Evolutionary conservation across 345 rosid species (phyloP).

Genomic region (Laguncularia racemosa): DNA sequence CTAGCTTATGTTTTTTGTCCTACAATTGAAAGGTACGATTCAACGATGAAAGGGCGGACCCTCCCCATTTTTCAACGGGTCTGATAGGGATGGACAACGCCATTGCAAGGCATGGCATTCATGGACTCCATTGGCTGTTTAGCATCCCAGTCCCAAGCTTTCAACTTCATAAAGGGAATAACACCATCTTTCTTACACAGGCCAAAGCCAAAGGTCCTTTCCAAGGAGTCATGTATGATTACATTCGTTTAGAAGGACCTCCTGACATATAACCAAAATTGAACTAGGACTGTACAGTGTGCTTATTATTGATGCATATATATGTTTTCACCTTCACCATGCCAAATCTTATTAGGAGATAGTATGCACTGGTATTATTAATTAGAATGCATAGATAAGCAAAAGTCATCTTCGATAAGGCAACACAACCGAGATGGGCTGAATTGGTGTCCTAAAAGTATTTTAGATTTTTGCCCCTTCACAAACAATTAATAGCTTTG

Average conservation of each 20-base stretch:
- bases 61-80: constrained; percentile 40
- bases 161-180: constrained; percentile 31
- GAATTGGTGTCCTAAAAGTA: too few species aligned
- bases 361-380: too few species aligned
- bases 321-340: not conserved
- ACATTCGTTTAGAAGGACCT: constrained; percentile 75
- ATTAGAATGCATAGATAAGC: too few species aligned
- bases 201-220: constrained; percentile 31
- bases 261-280: not conserved
- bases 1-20: not conserved
- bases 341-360: too few species aligned
- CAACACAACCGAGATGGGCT: too few species aligned
- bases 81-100: constrained; percentile 66
- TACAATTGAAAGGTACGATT: constrained; percentile 34
- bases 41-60: constrained; percentile 20
- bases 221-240: constrained; percentile 76
- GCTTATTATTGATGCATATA: not conserved
- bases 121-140: constrained; percentile 64
- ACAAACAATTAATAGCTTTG: too few species aligned
- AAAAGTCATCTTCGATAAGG: too few species aligned
- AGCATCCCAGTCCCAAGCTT: constrained; percentile 35
- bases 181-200: constrained; percentile 57
- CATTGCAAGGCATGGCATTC: constrained; percentile 83
- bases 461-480: too few species aligned
- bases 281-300: not conserved